These are phyloP conservation scores for Hypoxylon sp. DNA, from an alignment of 2,329 filamentous ascomycete species.

Conservation along the genomic window DNA sequence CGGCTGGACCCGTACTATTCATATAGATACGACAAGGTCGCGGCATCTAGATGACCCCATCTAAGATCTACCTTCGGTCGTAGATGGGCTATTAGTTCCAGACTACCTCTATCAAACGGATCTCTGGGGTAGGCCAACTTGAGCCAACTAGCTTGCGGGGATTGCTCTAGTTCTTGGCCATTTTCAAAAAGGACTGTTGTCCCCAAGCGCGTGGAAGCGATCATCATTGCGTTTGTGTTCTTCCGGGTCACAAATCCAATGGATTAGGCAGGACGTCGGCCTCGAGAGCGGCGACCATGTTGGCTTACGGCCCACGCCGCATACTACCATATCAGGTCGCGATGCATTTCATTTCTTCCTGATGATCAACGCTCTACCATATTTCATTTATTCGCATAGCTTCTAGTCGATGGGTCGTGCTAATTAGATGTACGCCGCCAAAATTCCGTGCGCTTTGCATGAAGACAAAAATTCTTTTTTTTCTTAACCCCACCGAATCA, in stretches of 20 bases:
- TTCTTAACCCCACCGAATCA: constrained; percentile 6
- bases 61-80: constrained; percentile 7
- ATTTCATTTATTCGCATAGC: not conserved
- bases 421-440: not conserved
- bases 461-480: constrained; percentile 19
- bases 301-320: constrained; percentile 36
- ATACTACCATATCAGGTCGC: constrained; percentile 29
- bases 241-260: constrained; percentile 8
- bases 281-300: constrained; percentile 23
- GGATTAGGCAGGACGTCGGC: constrained; percentile 20
- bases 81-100: not conserved
- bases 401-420: not conserved
- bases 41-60: constrained; percentile 1
- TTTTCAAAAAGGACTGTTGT: not conserved
- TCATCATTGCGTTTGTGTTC: constrained; percentile 2
- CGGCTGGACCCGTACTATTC: not conserved
- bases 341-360: constrained; percentile 24
- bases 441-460: constrained; percentile 14
- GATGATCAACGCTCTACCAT: not conserved
- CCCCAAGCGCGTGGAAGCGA: constrained; percentile 6
- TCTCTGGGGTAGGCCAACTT: constrained; percentile 2
- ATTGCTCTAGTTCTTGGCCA: not conserved
- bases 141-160: constrained; percentile 12
- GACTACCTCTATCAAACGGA: not conserved
- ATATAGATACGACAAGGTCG: constrained; percentile 12